Percentiles rank a stretch among this genome's conserved stretches.
Evolutionary conservation across 176 grass and related monocot species (phyloP).

Genomic region (Juncus inflexus): DNA sequence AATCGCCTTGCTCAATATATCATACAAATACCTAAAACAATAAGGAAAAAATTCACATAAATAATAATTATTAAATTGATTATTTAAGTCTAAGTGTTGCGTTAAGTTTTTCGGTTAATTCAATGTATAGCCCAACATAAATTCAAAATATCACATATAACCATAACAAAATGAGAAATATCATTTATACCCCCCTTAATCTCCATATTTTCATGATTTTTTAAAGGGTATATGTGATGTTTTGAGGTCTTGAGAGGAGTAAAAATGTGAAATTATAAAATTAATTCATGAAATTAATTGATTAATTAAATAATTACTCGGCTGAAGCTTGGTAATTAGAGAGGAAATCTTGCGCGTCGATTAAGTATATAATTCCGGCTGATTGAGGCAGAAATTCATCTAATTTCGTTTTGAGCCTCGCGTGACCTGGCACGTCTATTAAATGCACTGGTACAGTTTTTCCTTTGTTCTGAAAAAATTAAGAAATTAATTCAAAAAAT

Average conservation of each 20-base stretch:
- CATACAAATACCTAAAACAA: slow-evolving; percentile 74
- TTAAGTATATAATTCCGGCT: slow-evolving; percentile 72
- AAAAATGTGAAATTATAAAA: no score
- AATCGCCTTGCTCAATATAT: slow-evolving; percentile 77
- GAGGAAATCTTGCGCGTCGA: slow-evolving; percentile 87
- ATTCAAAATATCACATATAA: no score
- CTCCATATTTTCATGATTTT: no score
- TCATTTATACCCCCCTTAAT: no score
- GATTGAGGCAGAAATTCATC: slow-evolving; percentile 74
- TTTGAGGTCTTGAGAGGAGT: no score
- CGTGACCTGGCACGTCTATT: slow-evolving; percentile 96
- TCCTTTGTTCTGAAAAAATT: slow-evolving; percentile 44
- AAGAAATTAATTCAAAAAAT: slow-evolving; percentile 3
- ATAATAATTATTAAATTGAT: no score
- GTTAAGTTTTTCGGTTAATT: no score
- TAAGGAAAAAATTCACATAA: background rate
- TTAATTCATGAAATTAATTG: slow-evolving; percentile 6
- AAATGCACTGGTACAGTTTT: slow-evolving; percentile 76
- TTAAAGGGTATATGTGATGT: no score
- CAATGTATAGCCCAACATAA: no score
- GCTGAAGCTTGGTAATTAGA: slow-evolving; percentile 73
- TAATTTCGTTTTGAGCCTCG: slow-evolving; percentile 82
- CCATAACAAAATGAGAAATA: no score
- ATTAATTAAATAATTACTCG: slow-evolving; percentile 47
- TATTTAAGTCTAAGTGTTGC: no score